Percentiles rank a stretch among this genome's conserved stretches.
Evolutionary conservation across 208 protist genomes (phyloP).

Genomic region (Crithidia fasciculata): DNA sequence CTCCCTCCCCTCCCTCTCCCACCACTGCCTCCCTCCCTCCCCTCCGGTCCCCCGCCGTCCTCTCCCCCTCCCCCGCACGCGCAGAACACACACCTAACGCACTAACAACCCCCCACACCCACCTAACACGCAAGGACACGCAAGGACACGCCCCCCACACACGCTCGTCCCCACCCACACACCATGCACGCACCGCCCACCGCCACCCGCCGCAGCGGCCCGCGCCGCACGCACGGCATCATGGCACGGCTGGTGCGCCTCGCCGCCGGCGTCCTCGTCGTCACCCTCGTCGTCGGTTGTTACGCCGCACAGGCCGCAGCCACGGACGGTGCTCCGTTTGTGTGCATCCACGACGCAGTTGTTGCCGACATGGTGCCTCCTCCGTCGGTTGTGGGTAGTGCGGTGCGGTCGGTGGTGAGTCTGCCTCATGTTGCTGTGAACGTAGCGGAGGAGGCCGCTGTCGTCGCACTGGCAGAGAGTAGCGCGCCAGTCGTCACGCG

Average conservation of each 20-base stretch:
- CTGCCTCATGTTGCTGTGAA: conserved; percentile 4
- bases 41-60: too few relatives aligned
- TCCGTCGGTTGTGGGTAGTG: too few relatives aligned
- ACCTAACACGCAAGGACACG: neutral
- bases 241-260: conserved; percentile 19
- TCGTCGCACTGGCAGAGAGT: neutral
- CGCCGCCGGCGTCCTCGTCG: conserved; percentile 29
- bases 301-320: neutral
- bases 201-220: neutral
- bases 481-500: neutral
- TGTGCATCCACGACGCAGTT: conserved; percentile 21
- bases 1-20: too few relatives aligned
- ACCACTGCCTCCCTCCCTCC: too few relatives aligned
- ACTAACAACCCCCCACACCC: neutral
- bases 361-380: too few relatives aligned
- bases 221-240: conserved; percentile 19
- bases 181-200: neutral
- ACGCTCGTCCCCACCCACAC: neutral
- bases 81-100: too few relatives aligned
- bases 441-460: neutral
- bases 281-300: conserved; percentile 24
- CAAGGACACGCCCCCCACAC: neutral
- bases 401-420: neutral
- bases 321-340: conserved; percentile 19
- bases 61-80: too few relatives aligned